Percentiles rank a stretch among this genome's conserved stretches.
These are phyloP conservation scores for Fusarium udum DNA, from an alignment of 2,329 filamentous ascomycete species.

Conservation along the genomic window DNA sequence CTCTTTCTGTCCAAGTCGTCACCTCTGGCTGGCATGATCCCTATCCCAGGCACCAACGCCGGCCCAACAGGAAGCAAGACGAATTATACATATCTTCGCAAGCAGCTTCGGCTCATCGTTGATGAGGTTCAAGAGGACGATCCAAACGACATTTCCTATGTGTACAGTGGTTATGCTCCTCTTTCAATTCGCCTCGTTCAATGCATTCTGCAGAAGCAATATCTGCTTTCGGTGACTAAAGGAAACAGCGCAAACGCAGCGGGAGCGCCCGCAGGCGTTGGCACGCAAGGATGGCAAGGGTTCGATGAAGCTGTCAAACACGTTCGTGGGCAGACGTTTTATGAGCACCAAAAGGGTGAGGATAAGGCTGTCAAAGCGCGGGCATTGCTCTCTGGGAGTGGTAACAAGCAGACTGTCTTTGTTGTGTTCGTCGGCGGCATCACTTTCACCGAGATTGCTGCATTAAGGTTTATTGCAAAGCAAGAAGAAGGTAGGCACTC, in stretches of 20 bases:
- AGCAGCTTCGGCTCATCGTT: conserved; percentile 86
- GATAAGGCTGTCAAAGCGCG: conserved; percentile 91
- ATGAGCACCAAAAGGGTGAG: conserved; percentile 89
- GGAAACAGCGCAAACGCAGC: conserved; percentile 59
- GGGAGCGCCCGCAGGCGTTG: conserved; percentile 56
- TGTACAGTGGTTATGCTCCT: conserved; percentile 96
- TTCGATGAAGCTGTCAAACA: conserved; percentile 94
- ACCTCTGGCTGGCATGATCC: conserved; percentile 82
- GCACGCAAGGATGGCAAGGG: conserved; percentile 85
- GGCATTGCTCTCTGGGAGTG: conserved; percentile 81
- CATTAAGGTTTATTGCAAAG: conserved; percentile 86
- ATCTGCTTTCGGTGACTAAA: conserved; percentile 75
- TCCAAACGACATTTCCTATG: conserved; percentile 95
- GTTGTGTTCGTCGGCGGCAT: conserved; percentile 99
- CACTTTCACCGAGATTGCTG: conserved; percentile 95
- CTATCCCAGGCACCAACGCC: conserved; percentile 68
- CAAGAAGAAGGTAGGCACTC: conserved; percentile 74
- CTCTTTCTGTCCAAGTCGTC: conserved; percentile 82
- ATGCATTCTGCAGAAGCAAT: conserved; percentile 90
- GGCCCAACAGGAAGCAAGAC: conserved; percentile 74
- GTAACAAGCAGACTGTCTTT: conserved; percentile 84
- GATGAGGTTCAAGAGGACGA: conserved; percentile 97
- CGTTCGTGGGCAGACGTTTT: conserved; percentile 87
- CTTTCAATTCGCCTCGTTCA: conserved; percentile 91
- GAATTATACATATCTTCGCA: conserved; percentile 89